phyloP scores from a whole-genome alignment of 2,329 filamentous ascomycete genomes.

The Epichloe glyceriae region DNA sequence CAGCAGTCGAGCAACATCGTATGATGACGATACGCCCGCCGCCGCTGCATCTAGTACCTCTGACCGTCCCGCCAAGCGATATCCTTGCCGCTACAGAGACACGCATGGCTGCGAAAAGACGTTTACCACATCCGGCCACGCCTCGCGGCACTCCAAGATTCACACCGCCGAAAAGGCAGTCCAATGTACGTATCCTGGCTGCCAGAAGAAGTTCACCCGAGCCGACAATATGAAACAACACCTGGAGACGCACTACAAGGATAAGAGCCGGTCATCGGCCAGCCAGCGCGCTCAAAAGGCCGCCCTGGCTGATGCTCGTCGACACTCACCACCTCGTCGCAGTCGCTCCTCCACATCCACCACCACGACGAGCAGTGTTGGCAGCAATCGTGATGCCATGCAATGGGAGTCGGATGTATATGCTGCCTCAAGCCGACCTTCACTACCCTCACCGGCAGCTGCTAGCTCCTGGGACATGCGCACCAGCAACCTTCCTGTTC shows the following conservation, averaged over 20 bases:
- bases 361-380: conserved; percentile 2
- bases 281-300: conserved; percentile 20
- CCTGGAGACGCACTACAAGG: conserved; percentile 61
- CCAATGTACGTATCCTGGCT: conserved; percentile 52
- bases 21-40: conserved; percentile 35
- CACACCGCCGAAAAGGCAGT: conserved; percentile 73
- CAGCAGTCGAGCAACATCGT: conserved; percentile 33
- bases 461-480: conserved; percentile 34
- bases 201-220: conserved; percentile 68
- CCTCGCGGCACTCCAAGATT: conserved; percentile 75
- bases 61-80: conserved; percentile 48
- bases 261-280: conserved; percentile 36
- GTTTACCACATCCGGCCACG: conserved; percentile 74
- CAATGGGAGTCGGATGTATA: conserved; percentile 27
- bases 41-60: conserved; percentile 20
- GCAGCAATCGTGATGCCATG: conserved; percentile 12
- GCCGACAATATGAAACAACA: conserved; percentile 86
- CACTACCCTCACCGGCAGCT: conserved; percentile 24
- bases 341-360: conserved; percentile 17
- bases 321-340: conserved; percentile 19
- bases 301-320: conserved; percentile 19
- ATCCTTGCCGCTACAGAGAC: conserved; percentile 61
- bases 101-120: conserved; percentile 62
- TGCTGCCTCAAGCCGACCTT: conserved; percentile 17
- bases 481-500: conserved; percentile 29